phyloP scores from a whole-genome alignment of 2,329 filamentous ascomycete genomes.

The Emergomyces pasteurianus region DNA sequence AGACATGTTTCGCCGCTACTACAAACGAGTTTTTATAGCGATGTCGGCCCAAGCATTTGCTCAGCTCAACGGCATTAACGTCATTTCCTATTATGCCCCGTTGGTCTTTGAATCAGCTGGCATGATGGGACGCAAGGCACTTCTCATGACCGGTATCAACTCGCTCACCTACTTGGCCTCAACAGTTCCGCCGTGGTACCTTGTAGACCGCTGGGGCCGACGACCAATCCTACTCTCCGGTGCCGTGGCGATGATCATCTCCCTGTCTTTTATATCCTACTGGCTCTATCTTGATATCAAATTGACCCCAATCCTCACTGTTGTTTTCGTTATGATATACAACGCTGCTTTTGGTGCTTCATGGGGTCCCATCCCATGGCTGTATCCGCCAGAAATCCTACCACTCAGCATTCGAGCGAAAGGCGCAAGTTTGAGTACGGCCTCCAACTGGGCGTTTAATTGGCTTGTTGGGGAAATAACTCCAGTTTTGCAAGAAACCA shows the following conservation, averaged over 20 bases:
- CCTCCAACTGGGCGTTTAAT: conserved; percentile 96
- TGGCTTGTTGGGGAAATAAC: conserved; percentile 95
- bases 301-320: conserved; percentile 71
- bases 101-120: conserved; percentile 93
- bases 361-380: conserved; percentile 98
- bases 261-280: conserved; percentile 83
- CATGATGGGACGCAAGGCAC: conserved; percentile 82
- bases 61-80: conserved; percentile 97
- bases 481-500: conserved; percentile 79
- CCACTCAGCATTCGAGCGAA: conserved; percentile 94
- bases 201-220: conserved; percentile 85
- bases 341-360: conserved; percentile 93
- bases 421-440: conserved; percentile 89
- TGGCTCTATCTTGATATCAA: conserved; percentile 80
- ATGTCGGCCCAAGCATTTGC: conserved; percentile 96
- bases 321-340: conserved; percentile 94
- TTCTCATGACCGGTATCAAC: conserved; percentile 96
- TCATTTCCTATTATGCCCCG: conserved; percentile 97
- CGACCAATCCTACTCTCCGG: conserved; percentile 82
- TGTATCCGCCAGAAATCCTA: conserved; percentile 97
- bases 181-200: conserved; percentile 92
- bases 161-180: conserved; percentile 81
- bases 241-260: conserved; percentile 77
- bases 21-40: conserved; percentile 87
- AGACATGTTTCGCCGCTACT: conserved; percentile 93